Conservation (phyloP, 495 filamentous ascomycete species). For the Halenospora varia region DNA sequence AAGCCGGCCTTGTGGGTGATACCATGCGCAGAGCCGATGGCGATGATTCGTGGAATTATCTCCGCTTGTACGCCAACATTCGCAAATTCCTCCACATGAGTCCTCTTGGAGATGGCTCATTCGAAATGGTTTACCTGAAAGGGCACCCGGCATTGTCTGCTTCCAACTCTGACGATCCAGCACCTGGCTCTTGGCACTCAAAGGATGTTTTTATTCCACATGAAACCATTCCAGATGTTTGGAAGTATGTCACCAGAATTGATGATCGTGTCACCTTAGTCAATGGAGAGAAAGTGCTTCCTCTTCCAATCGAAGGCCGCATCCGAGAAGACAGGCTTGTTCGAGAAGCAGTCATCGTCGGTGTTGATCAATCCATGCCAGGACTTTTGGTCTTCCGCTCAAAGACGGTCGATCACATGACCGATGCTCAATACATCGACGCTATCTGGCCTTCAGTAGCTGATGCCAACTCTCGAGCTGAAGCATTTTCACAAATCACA, state of each 20-base stretch:
- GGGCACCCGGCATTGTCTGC: conserved; percentile 45
- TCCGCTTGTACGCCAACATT: conserved; percentile 25
- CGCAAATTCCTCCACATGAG: conserved; percentile 34
- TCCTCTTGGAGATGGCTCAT: conserved; percentile 35
- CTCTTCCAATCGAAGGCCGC: conserved; percentile 54
- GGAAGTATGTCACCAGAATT: conserved; percentile 59
- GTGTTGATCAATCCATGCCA: conserved; percentile 42
- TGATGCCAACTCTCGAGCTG: conserved; percentile 45
- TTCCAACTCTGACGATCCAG: conserved; percentile 46
- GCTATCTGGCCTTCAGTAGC: conserved; percentile 44
- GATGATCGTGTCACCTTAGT: conserved; percentile 62
- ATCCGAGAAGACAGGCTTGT: conserved; percentile 48
- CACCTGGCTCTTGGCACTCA: conserved; percentile 43
- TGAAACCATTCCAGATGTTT: conserved; percentile 51
- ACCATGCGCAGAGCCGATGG: conserved; percentile 27
- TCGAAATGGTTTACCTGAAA: conserved; percentile 43
- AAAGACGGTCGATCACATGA: conserved; percentile 26
- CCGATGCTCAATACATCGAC: conserved; percentile 37
- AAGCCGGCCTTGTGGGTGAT: conserved; percentile 1
- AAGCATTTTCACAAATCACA: conserved; percentile 50
- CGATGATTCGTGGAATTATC: conserved; percentile 33
- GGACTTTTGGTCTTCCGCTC: conserved; percentile 51
- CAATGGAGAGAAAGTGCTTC: conserved; percentile 70
- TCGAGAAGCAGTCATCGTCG: conserved; percentile 57
- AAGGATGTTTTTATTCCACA: conserved; percentile 62